These are phyloP conservation scores for Ceratobasidium sp. DNA, from an alignment of 1,284 basidiomycete species.

Conservation along the genomic window DNA sequence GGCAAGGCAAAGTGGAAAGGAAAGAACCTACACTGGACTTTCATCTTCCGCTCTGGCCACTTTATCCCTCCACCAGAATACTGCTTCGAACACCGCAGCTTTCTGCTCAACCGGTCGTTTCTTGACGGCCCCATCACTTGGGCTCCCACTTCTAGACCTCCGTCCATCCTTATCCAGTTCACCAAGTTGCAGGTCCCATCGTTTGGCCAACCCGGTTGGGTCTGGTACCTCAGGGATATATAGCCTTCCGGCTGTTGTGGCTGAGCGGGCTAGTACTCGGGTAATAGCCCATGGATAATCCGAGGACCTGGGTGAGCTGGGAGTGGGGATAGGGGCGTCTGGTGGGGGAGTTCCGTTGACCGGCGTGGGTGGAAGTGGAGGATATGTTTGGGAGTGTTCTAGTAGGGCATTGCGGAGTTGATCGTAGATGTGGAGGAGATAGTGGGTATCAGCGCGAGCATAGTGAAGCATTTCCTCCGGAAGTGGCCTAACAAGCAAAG, in stretches of 20 bases:
- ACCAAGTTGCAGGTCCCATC: slow-evolving; percentile 64
- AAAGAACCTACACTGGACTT: slow-evolving; percentile 67
- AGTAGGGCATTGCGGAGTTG: slow-evolving; percentile 86
- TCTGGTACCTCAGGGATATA: slow-evolving; percentile 31
- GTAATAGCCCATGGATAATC: slow-evolving; percentile 28
- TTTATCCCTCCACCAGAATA: slow-evolving; percentile 87
- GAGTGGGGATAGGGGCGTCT: slow-evolving; percentile 17
- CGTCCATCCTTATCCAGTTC: slow-evolving; percentile 63
- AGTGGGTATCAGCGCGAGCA: slow-evolving; percentile 95
- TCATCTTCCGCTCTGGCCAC: slow-evolving; percentile 88
- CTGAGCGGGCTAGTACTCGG: slow-evolving; percentile 58
- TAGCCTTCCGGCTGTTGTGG: slow-evolving; percentile 14
- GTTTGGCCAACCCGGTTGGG: slow-evolving; percentile 27
- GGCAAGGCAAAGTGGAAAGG: slow-evolving; percentile 14
- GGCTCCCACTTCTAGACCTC: slow-evolving; percentile 64
- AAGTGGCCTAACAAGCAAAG: slow-evolving; percentile 65
- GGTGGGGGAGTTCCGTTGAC: slow-evolving; percentile 32
- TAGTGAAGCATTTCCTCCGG: slow-evolving; percentile 90
- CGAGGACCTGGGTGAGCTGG: slow-evolving; percentile 43
- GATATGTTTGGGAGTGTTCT: slow-evolving; percentile 54
- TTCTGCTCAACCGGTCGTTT: slow-evolving; percentile 53
- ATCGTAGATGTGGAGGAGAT: slow-evolving; percentile 91
- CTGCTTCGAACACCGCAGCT: slow-evolving; percentile 68
- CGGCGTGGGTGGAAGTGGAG: slow-evolving; percentile 43
- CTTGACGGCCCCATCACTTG: not conserved